phyloP scores from a whole-genome alignment of 2,329 filamentous ascomycete species.

The Aspergillus fructus region DNA sequence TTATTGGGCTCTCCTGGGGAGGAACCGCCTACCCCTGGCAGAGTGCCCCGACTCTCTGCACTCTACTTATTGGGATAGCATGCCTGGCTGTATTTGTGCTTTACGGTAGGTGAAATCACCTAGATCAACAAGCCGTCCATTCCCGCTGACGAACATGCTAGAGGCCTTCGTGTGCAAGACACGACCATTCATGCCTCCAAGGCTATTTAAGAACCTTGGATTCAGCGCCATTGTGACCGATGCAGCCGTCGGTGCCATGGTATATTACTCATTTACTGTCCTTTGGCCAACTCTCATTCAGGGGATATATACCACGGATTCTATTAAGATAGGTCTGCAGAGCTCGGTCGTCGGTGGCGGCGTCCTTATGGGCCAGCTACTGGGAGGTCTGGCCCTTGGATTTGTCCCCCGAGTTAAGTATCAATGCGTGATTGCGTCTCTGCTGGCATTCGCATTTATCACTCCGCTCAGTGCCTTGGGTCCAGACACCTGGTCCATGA shows the following conservation, averaged over 20 bases:
- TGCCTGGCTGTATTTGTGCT: not conserved
- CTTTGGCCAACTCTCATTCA: not conserved
- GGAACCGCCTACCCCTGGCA: not conserved
- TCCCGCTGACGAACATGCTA: not conserved
- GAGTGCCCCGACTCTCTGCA: not conserved
- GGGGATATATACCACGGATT: not conserved
- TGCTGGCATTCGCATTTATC: not conserved
- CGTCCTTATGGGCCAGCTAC: not conserved
- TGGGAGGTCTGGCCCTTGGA: not conserved
- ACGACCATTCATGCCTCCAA: not conserved
- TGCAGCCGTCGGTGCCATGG: not conserved
- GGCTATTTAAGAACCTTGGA: not conserved
- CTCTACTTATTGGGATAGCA: not conserved
- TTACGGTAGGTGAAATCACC: not conserved
- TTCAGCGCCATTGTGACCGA: not conserved
- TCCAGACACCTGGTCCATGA: not conserved
- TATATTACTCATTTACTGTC: not conserved
- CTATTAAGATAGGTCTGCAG: not conserved
- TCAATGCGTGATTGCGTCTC: not conserved
- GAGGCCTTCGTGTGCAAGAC: not conserved
- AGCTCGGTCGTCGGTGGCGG: not conserved
- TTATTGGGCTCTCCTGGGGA: slow-evolving; percentile 1
- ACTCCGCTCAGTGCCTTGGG: not conserved
- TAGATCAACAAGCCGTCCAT: not conserved
- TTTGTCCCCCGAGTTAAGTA: not conserved